A percentile compares a stretch with the other conserved stretches of the same genome.
Conservation (phyloP, 768 basidiomycete species). For the Mrakia hoshinonis region DNA sequence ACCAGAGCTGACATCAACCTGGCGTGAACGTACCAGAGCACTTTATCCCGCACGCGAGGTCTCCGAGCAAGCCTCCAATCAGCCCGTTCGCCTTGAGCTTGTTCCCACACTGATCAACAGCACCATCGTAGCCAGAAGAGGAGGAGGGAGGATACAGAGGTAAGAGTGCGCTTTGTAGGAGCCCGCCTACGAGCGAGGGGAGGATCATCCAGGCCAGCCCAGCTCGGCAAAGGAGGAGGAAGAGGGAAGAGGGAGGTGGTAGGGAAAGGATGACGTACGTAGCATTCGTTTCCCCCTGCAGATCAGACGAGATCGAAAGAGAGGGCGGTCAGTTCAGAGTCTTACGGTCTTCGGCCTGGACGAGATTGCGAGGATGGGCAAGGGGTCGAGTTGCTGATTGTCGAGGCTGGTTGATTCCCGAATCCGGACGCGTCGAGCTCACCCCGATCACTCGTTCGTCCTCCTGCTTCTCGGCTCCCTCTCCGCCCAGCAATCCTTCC, state of each 20-base stretch:
- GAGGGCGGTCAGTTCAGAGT: no score
- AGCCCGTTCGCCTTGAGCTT: neutral
- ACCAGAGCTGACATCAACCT: no score
- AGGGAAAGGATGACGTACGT: neutral
- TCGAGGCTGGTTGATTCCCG: neutral
- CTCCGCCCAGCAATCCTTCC: neutral
- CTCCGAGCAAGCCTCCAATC: neutral
- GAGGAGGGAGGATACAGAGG: neutral
- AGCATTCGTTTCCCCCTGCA: neutral
- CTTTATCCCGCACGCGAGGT: neutral
- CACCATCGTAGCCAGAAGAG: neutral
- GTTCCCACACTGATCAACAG: slow-evolving; percentile 2
- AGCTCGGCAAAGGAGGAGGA: neutral
- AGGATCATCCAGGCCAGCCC: slow-evolving; percentile 9
- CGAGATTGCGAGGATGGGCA: neutral
- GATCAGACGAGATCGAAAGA: neutral
- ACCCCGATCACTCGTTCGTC: neutral
- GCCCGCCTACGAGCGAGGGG: neutral
- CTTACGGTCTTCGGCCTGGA: no score
- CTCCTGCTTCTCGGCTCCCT: neutral
- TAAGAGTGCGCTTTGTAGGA: neutral
- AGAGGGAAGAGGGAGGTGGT: neutral
- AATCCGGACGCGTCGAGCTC: neutral
- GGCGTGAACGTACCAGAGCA: neutral
- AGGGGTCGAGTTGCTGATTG: neutral